phyloP scores from a whole-genome alignment of 2,329 filamentous ascomycete genomes.

The Arthroderma uncinatum region DNA sequence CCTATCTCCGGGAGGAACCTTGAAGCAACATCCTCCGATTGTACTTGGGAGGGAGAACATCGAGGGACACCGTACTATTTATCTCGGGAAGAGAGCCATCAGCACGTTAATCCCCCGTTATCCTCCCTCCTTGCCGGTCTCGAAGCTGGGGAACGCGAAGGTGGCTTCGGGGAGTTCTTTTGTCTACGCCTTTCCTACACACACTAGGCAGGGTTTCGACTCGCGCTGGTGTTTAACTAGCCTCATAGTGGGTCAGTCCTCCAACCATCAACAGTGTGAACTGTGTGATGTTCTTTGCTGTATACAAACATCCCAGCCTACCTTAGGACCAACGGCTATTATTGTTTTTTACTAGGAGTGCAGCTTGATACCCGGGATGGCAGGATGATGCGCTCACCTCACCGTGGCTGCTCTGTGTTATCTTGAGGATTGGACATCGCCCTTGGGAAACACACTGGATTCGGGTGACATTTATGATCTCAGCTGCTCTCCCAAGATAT shows the following conservation, averaged over 20 bases:
- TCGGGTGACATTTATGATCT: neutral
- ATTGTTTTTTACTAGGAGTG: neutral
- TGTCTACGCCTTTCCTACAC: neutral
- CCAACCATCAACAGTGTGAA: neutral
- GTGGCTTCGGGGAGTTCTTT: neutral
- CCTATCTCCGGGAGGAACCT: neutral
- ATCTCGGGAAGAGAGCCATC: neutral
- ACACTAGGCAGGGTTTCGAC: neutral
- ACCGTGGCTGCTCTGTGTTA: neutral
- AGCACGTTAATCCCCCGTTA: neutral
- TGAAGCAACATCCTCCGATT: neutral
- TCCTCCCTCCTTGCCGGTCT: neutral
- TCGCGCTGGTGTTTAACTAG: neutral
- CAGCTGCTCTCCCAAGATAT: neutral
- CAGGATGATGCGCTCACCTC: neutral
- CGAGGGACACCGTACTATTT: too few species aligned
- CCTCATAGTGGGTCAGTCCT: slow-evolving; percentile 1
- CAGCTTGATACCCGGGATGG: neutral
- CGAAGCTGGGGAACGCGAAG: neutral
- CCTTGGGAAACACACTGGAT: neutral
- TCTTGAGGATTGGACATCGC: neutral
- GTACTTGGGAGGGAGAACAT: too few species aligned
- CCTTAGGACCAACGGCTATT: slow-evolving; percentile 1
- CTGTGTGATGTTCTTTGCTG: neutral
- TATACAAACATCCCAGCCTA: slow-evolving; percentile 1